Evolutionary conservation across 2,329 filamentous ascomycete species (phyloP), one percentile per base, ranked within the genome.

Genomic region (Ascochyta viciae-villosae): DNA sequence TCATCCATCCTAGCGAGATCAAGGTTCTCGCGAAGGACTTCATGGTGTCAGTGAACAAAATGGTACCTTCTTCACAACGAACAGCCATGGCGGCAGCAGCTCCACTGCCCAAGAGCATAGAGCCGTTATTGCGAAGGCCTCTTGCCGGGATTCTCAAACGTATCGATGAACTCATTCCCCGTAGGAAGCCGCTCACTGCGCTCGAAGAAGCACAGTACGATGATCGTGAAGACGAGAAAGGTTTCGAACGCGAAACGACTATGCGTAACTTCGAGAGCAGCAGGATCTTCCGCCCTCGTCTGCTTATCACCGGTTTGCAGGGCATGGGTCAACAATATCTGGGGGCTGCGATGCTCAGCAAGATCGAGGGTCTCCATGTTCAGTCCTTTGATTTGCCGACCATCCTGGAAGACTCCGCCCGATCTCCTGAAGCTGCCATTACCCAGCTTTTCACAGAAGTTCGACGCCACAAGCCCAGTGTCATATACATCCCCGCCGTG

Each of bases 241-340:
- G 92, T 0, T 97, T 99, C 73, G 88, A 88, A 31, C 87, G 92
- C 50, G 95, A 99, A 76, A 88, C 87, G 22, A 85, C 88, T 73
- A 81, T 87, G 70, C 81, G 86, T 56, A 75, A 72, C 33, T 98
- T 99, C 74, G 93, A 98, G 67, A 88, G 86, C 45, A 90, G 91
- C 22, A 87, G 94, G 34, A 85, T 97, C 23, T 99, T 96, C 80
- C 85, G 95, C 16, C 96, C 95, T 8, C 85, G 95, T 40, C 82
- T 98, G 49, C 83, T 99, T 27, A 89, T 99, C 52, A 85, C 87
- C 38, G 95, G 95, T n/a, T 74, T 83, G 9, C 82, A 87, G 40
- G 95, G 95, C 9, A 98, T 98, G 94, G 95, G 96, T 0, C 96
- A 99, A 73, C 86, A 88, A 44, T 97, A 99, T 68, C 81, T 99